Evolutionary conservation across 768 basidiomycete genomes (phyloP), one percentile per base, ranked within the genome.

Genomic region (Termitomyces sp.): DNA sequence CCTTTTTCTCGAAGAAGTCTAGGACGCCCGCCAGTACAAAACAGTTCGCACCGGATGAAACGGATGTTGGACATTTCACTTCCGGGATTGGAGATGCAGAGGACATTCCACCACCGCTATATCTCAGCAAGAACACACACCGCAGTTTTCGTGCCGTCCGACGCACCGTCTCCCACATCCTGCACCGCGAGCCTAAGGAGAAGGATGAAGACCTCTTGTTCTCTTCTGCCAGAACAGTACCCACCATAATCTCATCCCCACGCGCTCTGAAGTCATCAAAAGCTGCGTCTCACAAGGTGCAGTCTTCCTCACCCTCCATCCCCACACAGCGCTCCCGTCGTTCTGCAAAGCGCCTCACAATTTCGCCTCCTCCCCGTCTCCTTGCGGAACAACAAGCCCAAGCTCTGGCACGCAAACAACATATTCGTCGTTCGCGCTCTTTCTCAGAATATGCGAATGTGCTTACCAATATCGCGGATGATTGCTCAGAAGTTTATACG

Each of bases 401-500:
- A 20, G 46, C 41, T 4, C 12, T 53, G 12, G 27, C 48, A 13
- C 46, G 46, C 18, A 52, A 46, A 12, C 42, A 57, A 13, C 53
- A 53, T 18, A 42, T 65, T 26, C 60, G 49, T 20, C 60, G 55
- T n/a, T 62, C 64, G 0, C 59, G 58, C 16, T 65, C 64, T 3
- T 63, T 65, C 50, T 61, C 60, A 0, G 64, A 57, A 1, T 63
- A 61, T 52, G 55, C 62, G 5, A 56, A 55, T 24, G 49, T 60
- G 10, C 57, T 62, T 9, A 43, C 31, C 20, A 55, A 42, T 3
- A 59, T 65, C 5, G 14, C 24, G 2, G 56, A 57, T 14, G 56
- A 57, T 6, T 22, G 34, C 3, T 24, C n/a, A 3, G 57, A 34
- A 8, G 52, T 56, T 16, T 60, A 62, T 24, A 55, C 51, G 18